Percentiles rank a stretch among this genome's conserved stretches.
Conservation (phyloP, 495 filamentous ascomycete genomes). For the Jackrogersella minutella region DNA sequence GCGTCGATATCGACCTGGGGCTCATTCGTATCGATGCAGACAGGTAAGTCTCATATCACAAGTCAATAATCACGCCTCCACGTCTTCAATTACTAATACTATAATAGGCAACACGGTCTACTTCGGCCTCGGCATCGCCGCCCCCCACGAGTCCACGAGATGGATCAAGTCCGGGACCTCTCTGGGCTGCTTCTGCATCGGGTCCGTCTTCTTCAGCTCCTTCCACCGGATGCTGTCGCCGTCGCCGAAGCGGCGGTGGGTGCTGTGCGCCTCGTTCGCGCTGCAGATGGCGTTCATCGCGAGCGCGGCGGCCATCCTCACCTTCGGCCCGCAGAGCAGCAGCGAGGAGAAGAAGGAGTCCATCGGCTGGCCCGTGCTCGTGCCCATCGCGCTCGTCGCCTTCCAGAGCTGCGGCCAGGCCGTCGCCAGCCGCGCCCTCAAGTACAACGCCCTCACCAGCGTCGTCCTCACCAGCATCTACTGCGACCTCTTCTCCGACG, state of each 20-base stretch:
- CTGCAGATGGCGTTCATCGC: slow-evolving; percentile 61
- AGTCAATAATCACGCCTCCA: neutral
- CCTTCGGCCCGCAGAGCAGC: slow-evolving; percentile 45
- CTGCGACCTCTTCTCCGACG: slow-evolving; percentile 73
- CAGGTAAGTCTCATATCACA: slow-evolving; percentile 53
- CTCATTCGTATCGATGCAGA: slow-evolving; percentile 82
- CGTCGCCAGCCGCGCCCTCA: slow-evolving; percentile 69
- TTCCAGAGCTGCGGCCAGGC: slow-evolving; percentile 78
- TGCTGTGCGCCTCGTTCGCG: slow-evolving; percentile 67
- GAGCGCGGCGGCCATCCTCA: slow-evolving; percentile 67
- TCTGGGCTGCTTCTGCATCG: slow-evolving; percentile 70
- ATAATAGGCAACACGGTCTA: slow-evolving; percentile 74
- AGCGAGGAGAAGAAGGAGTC: slow-evolving; percentile 49
- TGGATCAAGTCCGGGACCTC: slow-evolving; percentile 74
- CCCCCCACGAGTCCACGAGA: slow-evolving; percentile 60
- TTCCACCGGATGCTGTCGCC: slow-evolving; percentile 66
- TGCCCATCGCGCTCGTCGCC: slow-evolving; percentile 69
- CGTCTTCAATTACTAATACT: neutral
- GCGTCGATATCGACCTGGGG: slow-evolving; percentile 77
- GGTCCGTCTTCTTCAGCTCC: slow-evolving; percentile 68
- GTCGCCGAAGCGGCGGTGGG: slow-evolving; percentile 64
- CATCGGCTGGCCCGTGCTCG: slow-evolving; percentile 63
- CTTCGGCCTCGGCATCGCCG: slow-evolving; percentile 69
- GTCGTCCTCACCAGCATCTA: slow-evolving; percentile 77
- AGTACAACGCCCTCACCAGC: slow-evolving; percentile 68